These are phyloP conservation scores for Fusarium marasasianum DNA, from an alignment of 2,329 filamentous ascomycete species.

Conservation along the genomic window DNA sequence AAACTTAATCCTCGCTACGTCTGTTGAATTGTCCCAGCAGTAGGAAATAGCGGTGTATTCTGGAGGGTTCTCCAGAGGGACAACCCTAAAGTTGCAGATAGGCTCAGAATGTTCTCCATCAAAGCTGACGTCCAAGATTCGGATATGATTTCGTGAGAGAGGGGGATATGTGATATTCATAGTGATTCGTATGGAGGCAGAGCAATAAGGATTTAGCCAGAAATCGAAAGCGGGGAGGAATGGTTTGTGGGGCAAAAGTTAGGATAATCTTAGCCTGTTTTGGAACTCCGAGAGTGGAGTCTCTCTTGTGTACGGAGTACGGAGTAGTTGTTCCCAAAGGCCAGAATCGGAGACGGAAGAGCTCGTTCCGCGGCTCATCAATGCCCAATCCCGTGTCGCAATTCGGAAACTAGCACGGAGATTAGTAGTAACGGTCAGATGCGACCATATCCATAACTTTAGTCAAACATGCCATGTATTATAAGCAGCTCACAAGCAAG, in stretches of 20 bases:
- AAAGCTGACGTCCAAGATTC: background rate
- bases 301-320: background rate
- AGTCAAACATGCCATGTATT: background rate
- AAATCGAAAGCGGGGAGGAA: background rate
- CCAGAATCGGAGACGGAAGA: background rate
- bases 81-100: background rate
- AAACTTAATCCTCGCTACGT: background rate
- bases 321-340: background rate
- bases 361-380: background rate
- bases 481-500: background rate
- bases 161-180: background rate
- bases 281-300: background rate
- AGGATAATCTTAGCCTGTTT: background rate
- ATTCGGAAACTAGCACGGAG: background rate
- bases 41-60: background rate
- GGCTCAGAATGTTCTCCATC: background rate
- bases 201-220: background rate
- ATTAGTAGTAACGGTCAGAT: background rate
- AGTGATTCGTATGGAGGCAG: background rate
- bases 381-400: background rate
- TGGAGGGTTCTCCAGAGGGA: background rate
- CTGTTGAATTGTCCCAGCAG: background rate
- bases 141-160: background rate
- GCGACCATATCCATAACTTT: background rate
- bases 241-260: background rate